Evolutionary conservation across 2,329 filamentous ascomycete genomes (phyloP).

Genomic region (Penicillium sp.): DNA sequence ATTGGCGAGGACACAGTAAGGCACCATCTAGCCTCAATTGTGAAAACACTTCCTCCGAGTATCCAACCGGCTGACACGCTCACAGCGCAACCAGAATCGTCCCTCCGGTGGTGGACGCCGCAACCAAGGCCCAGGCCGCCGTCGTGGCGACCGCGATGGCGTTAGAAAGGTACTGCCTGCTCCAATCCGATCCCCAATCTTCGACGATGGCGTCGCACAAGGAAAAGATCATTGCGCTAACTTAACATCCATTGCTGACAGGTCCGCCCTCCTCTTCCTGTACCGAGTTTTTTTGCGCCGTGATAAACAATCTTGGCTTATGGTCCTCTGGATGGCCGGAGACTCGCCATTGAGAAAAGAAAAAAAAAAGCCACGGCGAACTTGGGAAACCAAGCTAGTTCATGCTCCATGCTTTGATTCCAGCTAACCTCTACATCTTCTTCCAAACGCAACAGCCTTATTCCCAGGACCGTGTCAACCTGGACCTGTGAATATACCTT

Average conservation of each 20-base stretch:
- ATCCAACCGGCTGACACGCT: constrained; percentile 14
- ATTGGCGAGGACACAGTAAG: constrained; percentile 61
- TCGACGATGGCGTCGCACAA: constrained; percentile 6
- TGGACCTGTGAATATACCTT: constrained; percentile 43
- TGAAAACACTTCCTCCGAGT: background rate
- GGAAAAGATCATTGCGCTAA: constrained; percentile 9
- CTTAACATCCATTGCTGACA: constrained; percentile 16
- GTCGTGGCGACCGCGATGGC: constrained; percentile 84
- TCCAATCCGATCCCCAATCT: background rate
- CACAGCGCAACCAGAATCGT: constrained; percentile 27
- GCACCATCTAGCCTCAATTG: background rate
- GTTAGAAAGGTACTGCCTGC: constrained; percentile 73
- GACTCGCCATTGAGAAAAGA: constrained; percentile 25
- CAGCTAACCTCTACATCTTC: constrained; percentile 46
- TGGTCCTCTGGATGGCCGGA: constrained; percentile 25
- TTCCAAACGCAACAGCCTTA: constrained; percentile 44
- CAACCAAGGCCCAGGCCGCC: constrained; percentile 61
- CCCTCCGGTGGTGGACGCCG: constrained; percentile 32
- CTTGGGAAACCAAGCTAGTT: constrained; percentile 31
- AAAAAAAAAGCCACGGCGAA: constrained; percentile 21
- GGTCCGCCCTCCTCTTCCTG: constrained; percentile 47
- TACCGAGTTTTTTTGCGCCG: constrained; percentile 39
- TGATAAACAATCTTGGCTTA: constrained; percentile 29
- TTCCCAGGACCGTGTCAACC: constrained; percentile 46
- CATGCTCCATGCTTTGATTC: constrained; percentile 39